Percentiles rank a stretch among this genome's conserved stretches.
Conservation (phyloP, 2,329 filamentous ascomycete genomes). For the Diatrype stigma region DNA sequence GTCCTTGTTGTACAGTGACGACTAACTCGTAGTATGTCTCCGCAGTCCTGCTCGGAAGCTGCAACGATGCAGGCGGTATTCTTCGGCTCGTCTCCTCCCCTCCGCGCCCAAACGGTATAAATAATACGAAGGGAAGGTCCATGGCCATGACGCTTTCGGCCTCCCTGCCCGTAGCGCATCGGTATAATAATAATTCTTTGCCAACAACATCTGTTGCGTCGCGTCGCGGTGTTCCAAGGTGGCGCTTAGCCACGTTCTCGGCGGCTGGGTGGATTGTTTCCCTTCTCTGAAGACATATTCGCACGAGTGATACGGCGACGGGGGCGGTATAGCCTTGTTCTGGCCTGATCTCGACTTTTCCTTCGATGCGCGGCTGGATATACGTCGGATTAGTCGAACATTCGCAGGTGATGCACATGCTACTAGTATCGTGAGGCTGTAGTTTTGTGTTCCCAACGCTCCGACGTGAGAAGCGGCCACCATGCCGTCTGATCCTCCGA, state of each 20-base stretch:
- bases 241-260: slow-evolving; percentile 89
- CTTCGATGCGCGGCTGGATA: slow-evolving; percentile 85
- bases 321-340: slow-evolving; percentile 80
- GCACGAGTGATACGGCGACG: slow-evolving; percentile 86
- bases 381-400: slow-evolving; percentile 4
- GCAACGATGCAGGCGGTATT: slow-evolving; percentile 87
- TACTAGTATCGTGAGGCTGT: slow-evolving; percentile 2
- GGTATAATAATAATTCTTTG: slow-evolving; percentile 89
- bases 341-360: slow-evolving; percentile 93
- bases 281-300: slow-evolving; percentile 86
- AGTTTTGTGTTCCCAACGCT: background rate
- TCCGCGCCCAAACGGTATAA: slow-evolving; percentile 90
- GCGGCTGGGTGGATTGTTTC: slow-evolving; percentile 96
- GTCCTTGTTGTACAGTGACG: slow-evolving; percentile 90
- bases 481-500: too few species aligned
- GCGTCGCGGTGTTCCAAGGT: slow-evolving; percentile 82
- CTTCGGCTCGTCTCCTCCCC: slow-evolving; percentile 85
- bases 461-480: too few species aligned
- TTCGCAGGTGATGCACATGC: background rate
- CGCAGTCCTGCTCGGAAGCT: slow-evolving; percentile 86
- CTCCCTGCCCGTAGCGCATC: slow-evolving; percentile 78
- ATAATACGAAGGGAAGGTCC: slow-evolving; percentile 95
- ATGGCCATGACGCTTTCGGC: slow-evolving; percentile 87
- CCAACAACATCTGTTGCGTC: slow-evolving; percentile 91
- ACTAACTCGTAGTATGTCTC: slow-evolving; percentile 97